Evolutionary conservation across 176 grass and related monocot genomes (phyloP).

Genomic region (Oryza glaberrima): DNA sequence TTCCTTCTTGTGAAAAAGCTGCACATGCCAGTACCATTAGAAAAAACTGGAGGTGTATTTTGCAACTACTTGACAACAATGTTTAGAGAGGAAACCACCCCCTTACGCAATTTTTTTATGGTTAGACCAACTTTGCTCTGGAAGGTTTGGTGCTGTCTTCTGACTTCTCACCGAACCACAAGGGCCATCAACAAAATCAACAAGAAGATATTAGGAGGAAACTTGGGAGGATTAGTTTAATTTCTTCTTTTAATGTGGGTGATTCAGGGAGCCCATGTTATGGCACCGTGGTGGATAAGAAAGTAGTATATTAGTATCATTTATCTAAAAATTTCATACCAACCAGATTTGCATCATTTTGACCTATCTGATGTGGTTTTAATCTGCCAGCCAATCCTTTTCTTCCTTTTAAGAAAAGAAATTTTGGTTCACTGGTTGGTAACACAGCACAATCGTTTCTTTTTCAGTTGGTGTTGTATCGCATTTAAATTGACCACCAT

Average conservation of each 20-base stretch:
- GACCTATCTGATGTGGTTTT: background rate
- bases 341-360: constrained; percentile 9
- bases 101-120: constrained; percentile 29
- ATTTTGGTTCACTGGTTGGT: constrained; percentile 7
- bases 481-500: constrained; percentile 1
- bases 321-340: constrained; percentile 14
- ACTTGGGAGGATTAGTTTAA: background rate
- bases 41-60: constrained; percentile 17
- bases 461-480: background rate
- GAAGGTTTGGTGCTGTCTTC: constrained; percentile 37
- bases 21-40: constrained; percentile 17
- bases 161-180: constrained; percentile 41
- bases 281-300: constrained; percentile 9
- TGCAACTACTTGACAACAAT: constrained; percentile 44
- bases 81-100: constrained; percentile 42
- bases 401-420: background rate
- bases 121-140: constrained; percentile 48
- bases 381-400: background rate
- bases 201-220: background rate
- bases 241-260: background rate
- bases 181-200: background rate
- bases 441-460: background rate
- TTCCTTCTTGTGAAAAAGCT: background rate
- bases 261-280: constrained; percentile 30
- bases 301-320: background rate